Evolutionary conservation across 306 rosid genomes (phyloP), one percentile per base, ranked within the genome.

Genomic region (Vicia villosa): DNA sequence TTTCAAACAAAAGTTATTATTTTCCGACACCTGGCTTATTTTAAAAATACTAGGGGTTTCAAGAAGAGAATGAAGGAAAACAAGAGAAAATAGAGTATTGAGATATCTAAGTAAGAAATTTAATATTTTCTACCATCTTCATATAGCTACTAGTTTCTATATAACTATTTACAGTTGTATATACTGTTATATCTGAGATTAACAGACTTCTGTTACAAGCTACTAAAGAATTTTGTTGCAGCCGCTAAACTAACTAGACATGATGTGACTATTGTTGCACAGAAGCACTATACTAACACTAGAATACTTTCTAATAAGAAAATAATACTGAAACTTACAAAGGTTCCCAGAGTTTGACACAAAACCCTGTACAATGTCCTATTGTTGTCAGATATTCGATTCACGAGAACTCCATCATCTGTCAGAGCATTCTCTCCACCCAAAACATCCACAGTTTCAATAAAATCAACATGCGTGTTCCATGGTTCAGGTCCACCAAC

Each of bases 401-500:
- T 83, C 84, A 88, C 87, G 64, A 78, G 85, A 80, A 74, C 79
- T 77, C 90, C 85, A 51, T 77, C 82, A 49, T 75, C 68, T 57
- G 50, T 68, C 55, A 21, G 68, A 81, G 74, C 81, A 72, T 83
- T 74, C 54, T 64, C 73, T 70, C 84, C 85, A 68, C 75, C 77
- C 65, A 83, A 42, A 79, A 83, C 74, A 20, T 81, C 79, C 72
- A 70, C 82, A 45, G 61, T 78, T 70, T 88, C 87, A 72, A 78
- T 69, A 73, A 82, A 82, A 63, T 52, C 80, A 78, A 86, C 73
- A 72, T 75, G 69, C 74, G 68, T 80, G 75, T 74, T 86, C 97
- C 98, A 93, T 69, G 30, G 79, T 70, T 88, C 84, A 58, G 98
- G 98, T 66, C 98, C 98, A 62, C 98, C 98, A 36, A 64, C 71